Evolutionary conservation across 192 early-diverging fungal species (phyloP).

Genomic region (Coemansia furcata): DNA sequence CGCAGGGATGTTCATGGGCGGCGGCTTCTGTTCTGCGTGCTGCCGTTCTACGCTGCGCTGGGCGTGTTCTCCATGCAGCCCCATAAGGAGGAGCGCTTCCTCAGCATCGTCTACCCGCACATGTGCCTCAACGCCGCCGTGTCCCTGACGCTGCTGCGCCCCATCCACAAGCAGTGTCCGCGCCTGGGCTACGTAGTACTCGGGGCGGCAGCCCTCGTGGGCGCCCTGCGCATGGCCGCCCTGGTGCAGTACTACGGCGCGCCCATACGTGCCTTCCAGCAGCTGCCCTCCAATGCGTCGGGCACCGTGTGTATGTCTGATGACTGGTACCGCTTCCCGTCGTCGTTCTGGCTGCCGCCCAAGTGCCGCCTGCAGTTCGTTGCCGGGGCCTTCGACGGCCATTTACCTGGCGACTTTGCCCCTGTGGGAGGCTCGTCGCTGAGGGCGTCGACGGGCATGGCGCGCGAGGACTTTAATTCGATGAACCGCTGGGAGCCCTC

Average conservation of each 20-base stretch:
- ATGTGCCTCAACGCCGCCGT: slow-evolving; percentile 77
- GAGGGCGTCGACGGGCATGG: slow-evolving; percentile 17
- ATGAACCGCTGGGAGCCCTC: slow-evolving; percentile 35
- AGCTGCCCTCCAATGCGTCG: slow-evolving; percentile 22
- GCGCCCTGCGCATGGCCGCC: slow-evolving; percentile 68
- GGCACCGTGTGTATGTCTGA: slow-evolving; percentile 77
- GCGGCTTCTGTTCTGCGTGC: slow-evolving; percentile 57
- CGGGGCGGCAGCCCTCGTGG: slow-evolving; percentile 52
- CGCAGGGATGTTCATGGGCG: background rate
- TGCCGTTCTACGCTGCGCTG: slow-evolving; percentile 76
- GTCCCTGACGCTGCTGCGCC: slow-evolving; percentile 56
- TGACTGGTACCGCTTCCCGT: slow-evolving; percentile 95
- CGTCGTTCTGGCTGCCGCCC: slow-evolving; percentile 84
- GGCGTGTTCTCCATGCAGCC: slow-evolving; percentile 77
- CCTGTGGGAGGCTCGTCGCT: background rate
- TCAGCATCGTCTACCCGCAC: slow-evolving; percentile 88
- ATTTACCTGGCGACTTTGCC: slow-evolving; percentile 80
- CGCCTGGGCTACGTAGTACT: slow-evolving; percentile 47
- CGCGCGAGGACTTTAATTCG: slow-evolving; percentile 32
- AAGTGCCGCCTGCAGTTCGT: slow-evolving; percentile 70
- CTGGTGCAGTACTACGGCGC: slow-evolving; percentile 72
- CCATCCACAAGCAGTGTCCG: slow-evolving; percentile 16
- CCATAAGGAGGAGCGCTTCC: slow-evolving; percentile 98
- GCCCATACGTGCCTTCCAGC: slow-evolving; percentile 63
- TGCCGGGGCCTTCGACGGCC: slow-evolving; percentile 62